Conservation (phyloP, 2,329 filamentous ascomycete genomes). For the Colletotrichum sp. region DNA sequence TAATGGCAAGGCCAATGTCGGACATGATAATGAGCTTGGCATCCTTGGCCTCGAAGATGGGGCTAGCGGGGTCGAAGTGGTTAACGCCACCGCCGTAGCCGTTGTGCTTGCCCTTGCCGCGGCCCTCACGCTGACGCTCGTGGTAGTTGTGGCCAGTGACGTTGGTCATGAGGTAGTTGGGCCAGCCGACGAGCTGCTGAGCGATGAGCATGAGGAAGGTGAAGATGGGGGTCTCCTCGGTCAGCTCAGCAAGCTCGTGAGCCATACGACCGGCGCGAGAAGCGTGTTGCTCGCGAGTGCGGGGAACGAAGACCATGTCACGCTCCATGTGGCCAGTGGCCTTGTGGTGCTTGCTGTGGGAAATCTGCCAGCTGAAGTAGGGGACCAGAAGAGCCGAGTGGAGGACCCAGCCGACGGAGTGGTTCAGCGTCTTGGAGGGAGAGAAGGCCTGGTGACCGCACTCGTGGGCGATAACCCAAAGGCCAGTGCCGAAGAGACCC, state of each 20-base stretch:
- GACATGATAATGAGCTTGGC: slow-evolving; percentile 85
- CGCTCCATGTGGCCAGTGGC: slow-evolving; percentile 96
- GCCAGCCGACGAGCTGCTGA: slow-evolving; percentile 95
- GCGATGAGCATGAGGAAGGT: slow-evolving; percentile 76
- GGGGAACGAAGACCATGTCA: slow-evolving; percentile 99
- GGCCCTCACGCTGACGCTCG: slow-evolving; percentile 88
- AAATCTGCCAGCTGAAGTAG: slow-evolving; percentile 99
- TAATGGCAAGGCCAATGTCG: slow-evolving; percentile 79
- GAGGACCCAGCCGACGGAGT: slow-evolving; percentile 88
- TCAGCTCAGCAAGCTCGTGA: slow-evolving; percentile 86
- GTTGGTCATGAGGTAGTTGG: slow-evolving; percentile 88
- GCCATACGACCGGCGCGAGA: slow-evolving; percentile 73
- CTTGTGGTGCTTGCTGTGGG: slow-evolving; percentile 99
- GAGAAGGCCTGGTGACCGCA: slow-evolving; percentile 98
- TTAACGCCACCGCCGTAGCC: slow-evolving; percentile 83
- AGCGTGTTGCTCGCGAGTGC: slow-evolving; percentile 84
- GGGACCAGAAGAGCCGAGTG: slow-evolving; percentile 91
- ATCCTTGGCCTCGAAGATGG: slow-evolving; percentile 90
- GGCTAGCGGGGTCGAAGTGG: slow-evolving; percentile 90
- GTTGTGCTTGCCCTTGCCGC: slow-evolving; percentile 91
- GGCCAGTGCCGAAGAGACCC: slow-evolving; percentile 89
- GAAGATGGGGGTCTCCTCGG: slow-evolving; percentile 91
- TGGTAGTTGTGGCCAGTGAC: slow-evolving; percentile 97
- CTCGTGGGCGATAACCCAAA: slow-evolving; percentile 98
- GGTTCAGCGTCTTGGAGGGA: slow-evolving; percentile 87